Conservation (phyloP, 1,284 basidiomycete genomes). For the Salmacisia buchloeana region DNA sequence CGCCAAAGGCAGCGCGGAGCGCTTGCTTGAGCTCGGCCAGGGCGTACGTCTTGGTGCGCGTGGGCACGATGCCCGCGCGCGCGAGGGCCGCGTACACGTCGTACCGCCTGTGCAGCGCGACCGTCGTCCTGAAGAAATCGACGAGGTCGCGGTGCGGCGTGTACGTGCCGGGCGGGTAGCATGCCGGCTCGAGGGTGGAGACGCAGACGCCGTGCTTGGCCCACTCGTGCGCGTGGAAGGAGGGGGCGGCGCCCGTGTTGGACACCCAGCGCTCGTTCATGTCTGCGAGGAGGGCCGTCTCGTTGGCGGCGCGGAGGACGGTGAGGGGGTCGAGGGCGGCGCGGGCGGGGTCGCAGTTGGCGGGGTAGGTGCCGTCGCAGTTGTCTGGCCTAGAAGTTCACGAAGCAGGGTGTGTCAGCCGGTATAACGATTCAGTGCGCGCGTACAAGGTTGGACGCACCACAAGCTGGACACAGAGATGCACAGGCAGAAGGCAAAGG, state of each 20-base stretch:
- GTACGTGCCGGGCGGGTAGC: conserved; percentile 19
- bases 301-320: conserved; percentile 13
- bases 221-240: conserved; percentile 30
- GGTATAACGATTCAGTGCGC: not conserved
- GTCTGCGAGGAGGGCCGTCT: conserved; percentile 16
- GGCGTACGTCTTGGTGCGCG: conserved; percentile 14
- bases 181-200: conserved; percentile 18
- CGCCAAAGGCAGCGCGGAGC: not conserved
- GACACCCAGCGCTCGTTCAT: conserved; percentile 37
- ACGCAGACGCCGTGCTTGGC: conserved; percentile 29
- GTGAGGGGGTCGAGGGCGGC: conserved; percentile 19
- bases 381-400: conserved; percentile 24
- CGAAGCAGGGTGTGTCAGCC: not conserved
- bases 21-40: conserved; percentile 18
- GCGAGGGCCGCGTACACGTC: conserved; percentile 20
- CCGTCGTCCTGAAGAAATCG: conserved; percentile 29
- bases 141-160: conserved; percentile 21
- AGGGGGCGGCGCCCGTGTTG: conserved; percentile 22
- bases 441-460: not conserved
- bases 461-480: not conserved
- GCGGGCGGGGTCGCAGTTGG: conserved; percentile 22
- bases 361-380: conserved; percentile 24
- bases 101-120: conserved; percentile 19
- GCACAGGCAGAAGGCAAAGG: not conserved
- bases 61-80: conserved; percentile 19